Conservation (phyloP, 768 basidiomycete genomes). For the Pleurotus salmoneostramineus region DNA sequence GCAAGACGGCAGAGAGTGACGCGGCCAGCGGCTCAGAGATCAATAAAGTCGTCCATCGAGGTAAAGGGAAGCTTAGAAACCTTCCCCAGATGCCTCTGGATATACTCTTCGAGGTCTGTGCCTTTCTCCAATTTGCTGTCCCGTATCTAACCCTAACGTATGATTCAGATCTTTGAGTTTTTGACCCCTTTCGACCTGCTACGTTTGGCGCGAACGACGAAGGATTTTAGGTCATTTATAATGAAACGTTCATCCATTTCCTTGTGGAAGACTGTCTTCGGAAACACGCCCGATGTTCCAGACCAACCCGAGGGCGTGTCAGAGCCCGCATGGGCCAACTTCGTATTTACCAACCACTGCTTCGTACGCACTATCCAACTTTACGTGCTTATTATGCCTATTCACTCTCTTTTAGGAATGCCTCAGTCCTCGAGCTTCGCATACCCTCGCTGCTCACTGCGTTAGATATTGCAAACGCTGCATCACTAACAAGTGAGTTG, state of each 20-base stretch:
- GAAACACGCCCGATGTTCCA: not conserved
- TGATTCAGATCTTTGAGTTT: not conserved
- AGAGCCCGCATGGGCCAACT: not conserved
- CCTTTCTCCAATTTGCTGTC: too few species aligned
- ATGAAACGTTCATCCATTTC: not conserved
- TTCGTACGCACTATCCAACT: not conserved
- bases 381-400: not conserved
- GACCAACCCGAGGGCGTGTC: not conserved
- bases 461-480: not conserved
- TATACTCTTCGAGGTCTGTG: not conserved
- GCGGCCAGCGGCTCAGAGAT: not conserved
- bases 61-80: not conserved
- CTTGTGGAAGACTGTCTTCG: not conserved
- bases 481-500: not conserved
- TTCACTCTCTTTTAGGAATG: not conserved
- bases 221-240: not conserved
- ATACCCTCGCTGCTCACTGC: not conserved
- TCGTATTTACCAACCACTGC: not conserved
- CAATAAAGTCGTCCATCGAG: not conserved
- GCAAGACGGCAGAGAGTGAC: not conserved
- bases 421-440: slow-evolving; percentile 3
- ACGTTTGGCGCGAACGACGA: not conserved
- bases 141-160: not conserved
- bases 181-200: not conserved
- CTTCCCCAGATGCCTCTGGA: not conserved